A percentile compares a stretch with the other conserved stretches of the same genome.
Conservation (phyloP, 768 basidiomycete genomes). For the Amanita rubescens region DNA sequence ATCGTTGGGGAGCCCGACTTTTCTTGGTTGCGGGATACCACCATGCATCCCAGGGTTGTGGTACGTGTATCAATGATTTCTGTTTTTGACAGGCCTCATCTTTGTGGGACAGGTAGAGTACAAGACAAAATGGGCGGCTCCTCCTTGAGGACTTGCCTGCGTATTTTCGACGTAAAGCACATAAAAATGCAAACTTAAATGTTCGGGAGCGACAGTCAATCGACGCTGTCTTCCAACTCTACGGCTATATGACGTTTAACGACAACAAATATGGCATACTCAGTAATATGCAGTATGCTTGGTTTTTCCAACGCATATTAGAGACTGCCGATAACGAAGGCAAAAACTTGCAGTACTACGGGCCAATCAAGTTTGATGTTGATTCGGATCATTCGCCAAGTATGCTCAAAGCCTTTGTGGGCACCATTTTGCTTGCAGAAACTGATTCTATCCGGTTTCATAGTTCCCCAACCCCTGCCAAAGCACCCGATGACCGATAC, state of each 20-base stretch:
- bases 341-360: conserved; percentile 8
- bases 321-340: background rate
- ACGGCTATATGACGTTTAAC: no score
- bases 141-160: conserved; percentile 8
- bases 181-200: no score
- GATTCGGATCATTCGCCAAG: background rate
- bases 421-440: conserved; percentile 8
- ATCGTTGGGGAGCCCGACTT: conserved; percentile 11
- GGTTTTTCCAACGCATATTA: conserved; percentile 12
- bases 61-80: no score
- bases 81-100: background rate
- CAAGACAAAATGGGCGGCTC: conserved; percentile 9
- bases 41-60: conserved; percentile 8
- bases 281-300: conserved; percentile 10
- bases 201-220: conserved; percentile 9
- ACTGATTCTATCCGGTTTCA: conserved; percentile 5
- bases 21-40: conserved; percentile 1
- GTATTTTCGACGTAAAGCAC: conserved; percentile 5
- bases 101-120: conserved; percentile 9
- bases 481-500: conserved; percentile 1
- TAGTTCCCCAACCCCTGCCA: conserved; percentile 6
- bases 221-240: no score
- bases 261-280: no score
- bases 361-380: conserved; percentile 7
- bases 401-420: no score